Evolutionary conservation across 2,329 filamentous ascomycete genomes (phyloP).

Genomic region (Fusarium verticillioides): DNA sequence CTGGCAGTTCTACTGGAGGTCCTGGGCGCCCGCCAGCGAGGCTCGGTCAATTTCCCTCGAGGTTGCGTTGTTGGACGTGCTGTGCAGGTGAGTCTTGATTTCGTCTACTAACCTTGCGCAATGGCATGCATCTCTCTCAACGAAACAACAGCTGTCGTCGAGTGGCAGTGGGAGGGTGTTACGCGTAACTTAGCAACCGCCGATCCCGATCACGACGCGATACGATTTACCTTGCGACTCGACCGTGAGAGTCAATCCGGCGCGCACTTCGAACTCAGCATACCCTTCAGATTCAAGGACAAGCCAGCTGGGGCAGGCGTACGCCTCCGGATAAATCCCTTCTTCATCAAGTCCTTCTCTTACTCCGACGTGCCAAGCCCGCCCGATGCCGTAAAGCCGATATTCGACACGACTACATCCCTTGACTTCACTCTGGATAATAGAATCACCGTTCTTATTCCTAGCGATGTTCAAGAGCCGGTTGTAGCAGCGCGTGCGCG

Average conservation of each 20-base stretch:
- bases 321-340: background rate
- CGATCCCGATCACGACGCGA: slow-evolving; percentile 11
- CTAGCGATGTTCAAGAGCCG: slow-evolving; percentile 4
- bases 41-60: background rate
- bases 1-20: slow-evolving; percentile 25
- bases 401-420: background rate
- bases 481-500: slow-evolving; percentile 1
- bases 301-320: slow-evolving; percentile 4
- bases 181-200: background rate
- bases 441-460: slow-evolving; percentile 4
- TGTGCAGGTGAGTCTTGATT: background rate
- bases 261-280: slow-evolving; percentile 5
- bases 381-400: background rate
- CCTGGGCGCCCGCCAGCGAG: background rate
- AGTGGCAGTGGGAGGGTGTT: slow-evolving; percentile 7
- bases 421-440: slow-evolving; percentile 2
- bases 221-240: slow-evolving; percentile 9
- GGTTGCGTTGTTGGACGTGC: background rate
- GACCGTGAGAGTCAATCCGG: background rate
- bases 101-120: background rate
- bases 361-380: background rate
- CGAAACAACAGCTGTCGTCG: slow-evolving; percentile 5
- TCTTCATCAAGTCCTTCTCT: slow-evolving; percentile 10
- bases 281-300: slow-evolving; percentile 14
- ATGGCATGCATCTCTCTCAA: slow-evolving; percentile 14